Conservation (phyloP, 768 basidiomycete species). For the Hericium rajendrae region DNA sequence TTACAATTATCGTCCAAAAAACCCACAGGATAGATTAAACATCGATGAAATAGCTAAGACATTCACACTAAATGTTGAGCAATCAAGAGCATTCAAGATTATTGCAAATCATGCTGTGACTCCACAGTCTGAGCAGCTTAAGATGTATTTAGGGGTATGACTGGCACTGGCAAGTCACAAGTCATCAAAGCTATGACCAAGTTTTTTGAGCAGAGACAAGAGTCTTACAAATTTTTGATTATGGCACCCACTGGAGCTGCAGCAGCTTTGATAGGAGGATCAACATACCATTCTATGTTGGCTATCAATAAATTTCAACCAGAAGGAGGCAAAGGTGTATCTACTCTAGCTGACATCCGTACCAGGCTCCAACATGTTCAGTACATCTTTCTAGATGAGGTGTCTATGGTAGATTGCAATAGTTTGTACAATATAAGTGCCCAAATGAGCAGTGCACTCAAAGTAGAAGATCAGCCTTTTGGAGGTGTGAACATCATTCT, state of each 20-base stretch:
- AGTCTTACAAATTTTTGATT: constrained; percentile 6
- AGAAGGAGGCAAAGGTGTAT: neutral
- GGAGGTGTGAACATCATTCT: constrained; percentile 34
- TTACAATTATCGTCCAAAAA: no score
- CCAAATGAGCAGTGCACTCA: constrained; percentile 13
- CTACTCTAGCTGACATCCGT: neutral
- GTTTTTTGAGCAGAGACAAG: no score
- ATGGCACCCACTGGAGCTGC: constrained; percentile 15
- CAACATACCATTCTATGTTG: constrained; percentile 16
- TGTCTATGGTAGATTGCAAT: constrained; percentile 30
- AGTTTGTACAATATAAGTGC: constrained; percentile 20
- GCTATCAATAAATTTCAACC: neutral
- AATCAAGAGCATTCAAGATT: no score
- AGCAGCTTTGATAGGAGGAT: constrained; percentile 12
- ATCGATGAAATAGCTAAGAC: no score
- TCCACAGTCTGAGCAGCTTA: no score
- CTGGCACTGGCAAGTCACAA: no score
- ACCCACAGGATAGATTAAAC: no score
- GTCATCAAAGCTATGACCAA: no score
- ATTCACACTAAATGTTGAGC: no score
- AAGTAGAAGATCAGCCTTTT: constrained; percentile 18
- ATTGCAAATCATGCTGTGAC: no score
- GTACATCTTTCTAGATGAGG: constrained; percentile 34
- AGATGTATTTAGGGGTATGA: no score
- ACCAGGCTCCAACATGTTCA: constrained; percentile 20